Evolutionary conservation across 768 basidiomycete species (phyloP), one percentile per base, ranked within the genome.

Genomic region (Lyophyllum shimeji): DNA sequence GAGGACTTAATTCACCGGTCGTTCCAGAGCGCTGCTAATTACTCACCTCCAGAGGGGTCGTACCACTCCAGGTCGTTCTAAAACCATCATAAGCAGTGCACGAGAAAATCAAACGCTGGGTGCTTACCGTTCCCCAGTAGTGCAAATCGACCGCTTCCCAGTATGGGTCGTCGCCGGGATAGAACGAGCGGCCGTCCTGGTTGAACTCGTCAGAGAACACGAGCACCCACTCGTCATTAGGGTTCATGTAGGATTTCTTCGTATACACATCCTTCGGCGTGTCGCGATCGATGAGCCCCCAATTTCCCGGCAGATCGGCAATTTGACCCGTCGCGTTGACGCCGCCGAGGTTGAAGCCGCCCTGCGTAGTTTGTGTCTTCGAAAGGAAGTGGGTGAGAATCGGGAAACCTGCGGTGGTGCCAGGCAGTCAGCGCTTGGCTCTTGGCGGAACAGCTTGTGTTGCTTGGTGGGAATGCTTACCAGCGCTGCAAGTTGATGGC

Each of bases 161-260:
- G 62, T 81, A 86, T 2, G 85, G 85, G 67, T 85, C 85, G 56
- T 85, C 84, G 1, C 84, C 90, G 2, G 84, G 79, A 69, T 84
- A 86, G 66, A 90, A 90, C 7, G 82, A 76, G 11, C 89, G 74
- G 0, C 89, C 90, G 2, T 89, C 87, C 21, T 66, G 67, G 56
- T 93, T 83, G 68, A 94, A 94, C 74, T 93, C 92, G 66, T 94
- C 91, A 1, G 84, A 86, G 69, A 91, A 94, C 17, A 91, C 83
- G 51, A 89, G 74, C 64, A 67, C 65, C 72, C 76, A 69, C 15
- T 76, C 69, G 33, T 80, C 83, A 45, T 65, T 64, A 1, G 86
- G 79, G 57, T 87, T 82, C 24, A 76, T 67, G 59, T 86, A 85
- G 4, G 83, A 80, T 2, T 77, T 55, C 65, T 84, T 76, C 53